Conservation (phyloP, 2,329 filamentous ascomycete species). For the Cytospora piceae region DNA sequence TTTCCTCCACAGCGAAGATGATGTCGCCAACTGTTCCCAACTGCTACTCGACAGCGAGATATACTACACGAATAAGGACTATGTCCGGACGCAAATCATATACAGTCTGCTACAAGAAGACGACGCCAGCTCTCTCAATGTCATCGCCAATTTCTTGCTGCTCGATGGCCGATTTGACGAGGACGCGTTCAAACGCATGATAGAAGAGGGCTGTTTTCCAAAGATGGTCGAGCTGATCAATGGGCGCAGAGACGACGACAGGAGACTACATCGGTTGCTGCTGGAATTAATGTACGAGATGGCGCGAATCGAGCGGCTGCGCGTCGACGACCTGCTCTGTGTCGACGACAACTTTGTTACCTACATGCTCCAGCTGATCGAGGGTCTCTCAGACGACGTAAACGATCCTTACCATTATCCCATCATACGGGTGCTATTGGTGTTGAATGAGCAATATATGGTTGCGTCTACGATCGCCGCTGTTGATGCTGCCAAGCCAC, state of each 20-base stretch:
- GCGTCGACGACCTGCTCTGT: constrained; percentile 73
- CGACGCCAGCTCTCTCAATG: constrained; percentile 75
- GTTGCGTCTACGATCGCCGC: constrained; percentile 65
- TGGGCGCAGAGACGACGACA: constrained; percentile 65
- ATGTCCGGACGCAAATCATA: constrained; percentile 90
- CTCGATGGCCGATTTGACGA: constrained; percentile 84
- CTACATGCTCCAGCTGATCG: constrained; percentile 85
- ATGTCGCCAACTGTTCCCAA: constrained; percentile 79
- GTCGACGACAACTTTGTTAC: constrained; percentile 81
- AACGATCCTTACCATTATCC: constrained; percentile 96
- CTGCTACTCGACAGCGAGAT: constrained; percentile 75
- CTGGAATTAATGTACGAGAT: constrained; percentile 95
- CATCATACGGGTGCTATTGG: constrained; percentile 88
- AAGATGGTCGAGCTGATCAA: constrained; percentile 82
- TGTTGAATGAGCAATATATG: constrained; percentile 98
- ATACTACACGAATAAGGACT: constrained; percentile 76
- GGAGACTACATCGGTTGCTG: constrained; percentile 75
- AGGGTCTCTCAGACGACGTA: constrained; percentile 82
- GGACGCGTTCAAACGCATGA: constrained; percentile 82
- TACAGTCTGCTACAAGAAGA: constrained; percentile 92
- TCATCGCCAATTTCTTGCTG: constrained; percentile 81
- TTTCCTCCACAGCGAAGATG: constrained; percentile 75
- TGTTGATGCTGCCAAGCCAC: constrained; percentile 44
- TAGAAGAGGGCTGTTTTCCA: constrained; percentile 80
- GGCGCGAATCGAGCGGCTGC: constrained; percentile 85